Conservation (phyloP, 345 rosid genomes). For the Corymbia maculata region DNA sequence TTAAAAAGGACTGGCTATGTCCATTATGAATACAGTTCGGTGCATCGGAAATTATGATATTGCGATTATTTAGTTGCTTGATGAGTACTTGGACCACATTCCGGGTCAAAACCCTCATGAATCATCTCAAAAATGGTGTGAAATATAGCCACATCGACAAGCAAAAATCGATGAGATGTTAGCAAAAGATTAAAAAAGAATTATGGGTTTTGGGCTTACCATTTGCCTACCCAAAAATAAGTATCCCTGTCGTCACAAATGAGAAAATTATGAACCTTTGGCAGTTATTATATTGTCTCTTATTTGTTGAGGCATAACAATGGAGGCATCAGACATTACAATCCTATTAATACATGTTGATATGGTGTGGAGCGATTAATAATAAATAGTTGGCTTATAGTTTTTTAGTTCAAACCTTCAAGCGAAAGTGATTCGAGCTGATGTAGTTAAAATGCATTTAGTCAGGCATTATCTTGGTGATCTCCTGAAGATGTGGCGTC, state of each 20-base stretch:
- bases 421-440: not conserved
- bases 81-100: not conserved
- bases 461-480: not conserved
- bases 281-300: not conserved
- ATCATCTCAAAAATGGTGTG: not conserved
- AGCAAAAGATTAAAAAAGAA: not conserved
- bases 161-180: not conserved
- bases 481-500: not conserved
- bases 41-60: not conserved
- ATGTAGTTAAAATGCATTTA: not conserved
- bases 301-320: not conserved
- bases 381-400: not conserved
- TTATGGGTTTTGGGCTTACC: not conserved
- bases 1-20: not conserved
- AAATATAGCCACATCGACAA: not conserved
- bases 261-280: not conserved
- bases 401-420: not conserved
- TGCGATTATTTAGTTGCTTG: not conserved
- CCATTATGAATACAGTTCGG: not conserved
- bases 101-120: not conserved
- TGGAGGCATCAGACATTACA: rapidly evolving
- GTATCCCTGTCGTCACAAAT: rapidly evolving
- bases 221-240: not conserved
- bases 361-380: not conserved
- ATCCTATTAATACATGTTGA: too few relatives aligned